These are phyloP conservation scores for Curvularia spicifera DNA, from an alignment of 2,329 filamentous ascomycete genomes.

Conservation along the genomic window DNA sequence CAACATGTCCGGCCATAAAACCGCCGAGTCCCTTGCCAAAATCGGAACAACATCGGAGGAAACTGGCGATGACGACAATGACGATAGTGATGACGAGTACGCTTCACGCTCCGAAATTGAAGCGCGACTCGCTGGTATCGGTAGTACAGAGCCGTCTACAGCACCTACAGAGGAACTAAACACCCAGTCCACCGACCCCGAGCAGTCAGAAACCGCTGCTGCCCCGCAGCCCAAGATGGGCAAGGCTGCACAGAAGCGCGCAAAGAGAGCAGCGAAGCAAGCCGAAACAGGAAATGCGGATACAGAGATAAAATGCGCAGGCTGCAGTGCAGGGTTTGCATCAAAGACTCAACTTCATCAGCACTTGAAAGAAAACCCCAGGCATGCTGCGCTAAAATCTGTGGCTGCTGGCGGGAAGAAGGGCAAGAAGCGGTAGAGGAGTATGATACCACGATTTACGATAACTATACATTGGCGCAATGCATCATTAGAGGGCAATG, in stretches of 20 bases:
- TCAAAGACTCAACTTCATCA: constrained; percentile 75
- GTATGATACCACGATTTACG: constrained; percentile 5
- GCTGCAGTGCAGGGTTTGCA: constrained; percentile 78
- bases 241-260: constrained; percentile 57
- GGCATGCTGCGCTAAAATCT: constrained; percentile 64
- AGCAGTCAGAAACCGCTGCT: constrained; percentile 7
- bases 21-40: not conserved
- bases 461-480: not conserved
- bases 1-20: not conserved
- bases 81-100: constrained; percentile 43
- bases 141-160: constrained; percentile 15
- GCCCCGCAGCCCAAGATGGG: constrained; percentile 49
- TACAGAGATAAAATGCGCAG: constrained; percentile 71
- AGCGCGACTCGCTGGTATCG: constrained; percentile 37
- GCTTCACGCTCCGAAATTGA: constrained; percentile 47
- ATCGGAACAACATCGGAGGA: constrained; percentile 10
- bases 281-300: constrained; percentile 37
- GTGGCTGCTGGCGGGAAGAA: constrained; percentile 24
- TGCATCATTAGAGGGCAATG: not conserved
- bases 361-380: constrained; percentile 67
- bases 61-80: constrained; percentile 27
- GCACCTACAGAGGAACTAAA: constrained; percentile 11
- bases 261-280: constrained; percentile 54
- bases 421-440: constrained; percentile 31
- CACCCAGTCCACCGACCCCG: constrained; percentile 9